Evolutionary conservation across 1,139 yeast species (phyloP).

Genomic region (Hemisphaericaspora lyxosophila): DNA sequence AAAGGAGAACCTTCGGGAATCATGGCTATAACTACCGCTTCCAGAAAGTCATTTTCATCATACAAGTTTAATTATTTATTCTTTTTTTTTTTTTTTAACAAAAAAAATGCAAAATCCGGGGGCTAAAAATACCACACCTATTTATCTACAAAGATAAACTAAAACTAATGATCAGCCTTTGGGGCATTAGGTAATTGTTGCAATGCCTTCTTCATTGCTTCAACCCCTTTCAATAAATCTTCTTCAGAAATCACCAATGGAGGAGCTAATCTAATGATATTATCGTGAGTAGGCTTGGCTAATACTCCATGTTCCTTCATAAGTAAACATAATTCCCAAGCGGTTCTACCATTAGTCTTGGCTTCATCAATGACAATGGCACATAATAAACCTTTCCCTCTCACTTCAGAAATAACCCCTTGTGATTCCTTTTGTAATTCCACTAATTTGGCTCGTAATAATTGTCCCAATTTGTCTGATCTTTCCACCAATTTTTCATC

Average conservation of each 20-base stretch:
- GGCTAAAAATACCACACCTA: no score
- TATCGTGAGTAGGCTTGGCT: conserved; percentile 97
- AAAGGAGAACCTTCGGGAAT: no score
- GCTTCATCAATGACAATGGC: conserved; percentile 89
- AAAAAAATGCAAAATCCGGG: no score
- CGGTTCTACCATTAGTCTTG: conserved; percentile 85
- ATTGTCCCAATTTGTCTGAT: conserved; percentile 68
- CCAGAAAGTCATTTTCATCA: no score
- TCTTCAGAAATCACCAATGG: conserved; percentile 89
- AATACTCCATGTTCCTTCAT: conserved; percentile 88
- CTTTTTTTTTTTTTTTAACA: no score
- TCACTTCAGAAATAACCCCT: conserved; percentile 82
- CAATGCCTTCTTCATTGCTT: conserved; percentile 64
- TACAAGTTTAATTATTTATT: no score
- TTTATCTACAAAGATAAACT: no score
- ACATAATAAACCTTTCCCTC: conserved; percentile 87
- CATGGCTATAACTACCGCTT: no score
- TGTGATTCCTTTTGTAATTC: conserved; percentile 60
- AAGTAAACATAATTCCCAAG: conserved; percentile 92
- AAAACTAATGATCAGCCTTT: conserved; percentile 38
- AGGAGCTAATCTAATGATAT: conserved; percentile 94
- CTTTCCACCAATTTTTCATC: conserved; percentile 86
- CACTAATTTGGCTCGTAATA: conserved; percentile 64
- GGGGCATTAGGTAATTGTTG: conserved; percentile 56
- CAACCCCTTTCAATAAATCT: conserved; percentile 80